These are phyloP conservation scores for Pyrenochaeta sp. DNA, from an alignment of 2,329 filamentous ascomycete species.

Conservation along the genomic window DNA sequence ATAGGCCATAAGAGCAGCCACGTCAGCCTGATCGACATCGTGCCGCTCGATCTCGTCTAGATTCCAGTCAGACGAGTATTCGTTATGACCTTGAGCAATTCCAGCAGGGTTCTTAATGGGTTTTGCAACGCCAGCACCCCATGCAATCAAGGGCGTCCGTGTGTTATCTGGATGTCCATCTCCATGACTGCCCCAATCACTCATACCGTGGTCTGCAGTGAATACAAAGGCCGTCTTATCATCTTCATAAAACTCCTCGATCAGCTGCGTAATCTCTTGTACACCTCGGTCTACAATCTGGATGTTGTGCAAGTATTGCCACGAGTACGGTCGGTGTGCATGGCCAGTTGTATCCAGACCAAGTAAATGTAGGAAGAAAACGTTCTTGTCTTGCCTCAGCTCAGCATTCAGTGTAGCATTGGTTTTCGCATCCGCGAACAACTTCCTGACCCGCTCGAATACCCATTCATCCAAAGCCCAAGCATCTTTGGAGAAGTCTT, in stretches of 20 bases:
- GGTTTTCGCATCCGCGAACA: slow-evolving; percentile 81
- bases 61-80: slow-evolving; percentile 87
- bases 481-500: slow-evolving; percentile 89
- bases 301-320: slow-evolving; percentile 94
- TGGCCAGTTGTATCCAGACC: slow-evolving; percentile 93
- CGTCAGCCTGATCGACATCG: slow-evolving; percentile 92
- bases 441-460: slow-evolving; percentile 87
- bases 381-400: slow-evolving; percentile 82
- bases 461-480: slow-evolving; percentile 90
- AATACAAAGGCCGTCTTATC: slow-evolving; percentile 94
- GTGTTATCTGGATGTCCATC: slow-evolving; percentile 98
- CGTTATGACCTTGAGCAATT: slow-evolving; percentile 83
- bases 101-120: slow-evolving; percentile 67
- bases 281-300: slow-evolving; percentile 93
- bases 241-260: slow-evolving; percentile 84
- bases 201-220: slow-evolving; percentile 98
- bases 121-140: slow-evolving; percentile 89
- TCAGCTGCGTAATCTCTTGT: slow-evolving; percentile 79
- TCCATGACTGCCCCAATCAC: slow-evolving; percentile 98
- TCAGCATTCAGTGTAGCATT: slow-evolving; percentile 78
- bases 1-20: slow-evolving; percentile 95
- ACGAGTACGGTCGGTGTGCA: slow-evolving; percentile 86
- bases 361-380: slow-evolving; percentile 94
- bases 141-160: slow-evolving; percentile 87
- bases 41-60: slow-evolving; percentile 82